Conservation (phyloP, 1,139 yeast genomes). For the Magnusiomyces suaveolens region DNA sequence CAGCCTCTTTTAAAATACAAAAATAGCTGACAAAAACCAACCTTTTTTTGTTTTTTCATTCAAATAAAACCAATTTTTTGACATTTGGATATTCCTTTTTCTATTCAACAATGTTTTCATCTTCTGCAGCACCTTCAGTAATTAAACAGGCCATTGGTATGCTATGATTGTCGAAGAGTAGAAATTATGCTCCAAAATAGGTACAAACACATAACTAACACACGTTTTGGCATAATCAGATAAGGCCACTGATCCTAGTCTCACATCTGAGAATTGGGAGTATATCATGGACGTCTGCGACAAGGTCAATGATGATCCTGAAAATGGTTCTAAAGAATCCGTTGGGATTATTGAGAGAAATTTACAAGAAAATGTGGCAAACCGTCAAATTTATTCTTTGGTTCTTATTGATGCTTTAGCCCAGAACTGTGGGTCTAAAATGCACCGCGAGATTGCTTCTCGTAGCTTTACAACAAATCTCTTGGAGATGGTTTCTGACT, state of each 20-base stretch:
- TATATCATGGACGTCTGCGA: slow-evolving; percentile 77
- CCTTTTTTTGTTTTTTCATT: background rate
- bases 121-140: background rate
- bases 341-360: slow-evolving; percentile 44
- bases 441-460: slow-evolving; percentile 74
- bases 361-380: slow-evolving; percentile 60
- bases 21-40: too few relatives aligned
- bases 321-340: slow-evolving; percentile 47
- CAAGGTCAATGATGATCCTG: slow-evolving; percentile 63
- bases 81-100: background rate
- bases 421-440: slow-evolving; percentile 86
- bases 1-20: too few relatives aligned
- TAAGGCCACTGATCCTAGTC: slow-evolving; percentile 78
- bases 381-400: slow-evolving; percentile 63
- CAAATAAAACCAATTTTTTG: background rate
- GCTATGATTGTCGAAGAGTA: too few relatives aligned
- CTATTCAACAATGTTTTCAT: too few relatives aligned
- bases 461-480: slow-evolving; percentile 53
- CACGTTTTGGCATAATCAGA: too few relatives aligned
- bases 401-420: slow-evolving; percentile 69
- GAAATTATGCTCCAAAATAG: too few relatives aligned
- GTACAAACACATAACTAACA: too few relatives aligned
- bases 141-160: too few relatives aligned
- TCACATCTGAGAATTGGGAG: slow-evolving; percentile 81
- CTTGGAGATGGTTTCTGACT: slow-evolving; percentile 46